Evolutionary conservation across 345 rosid species (phyloP), one percentile per base, ranked within the genome.

Genomic region (Camelina laxa): DNA sequence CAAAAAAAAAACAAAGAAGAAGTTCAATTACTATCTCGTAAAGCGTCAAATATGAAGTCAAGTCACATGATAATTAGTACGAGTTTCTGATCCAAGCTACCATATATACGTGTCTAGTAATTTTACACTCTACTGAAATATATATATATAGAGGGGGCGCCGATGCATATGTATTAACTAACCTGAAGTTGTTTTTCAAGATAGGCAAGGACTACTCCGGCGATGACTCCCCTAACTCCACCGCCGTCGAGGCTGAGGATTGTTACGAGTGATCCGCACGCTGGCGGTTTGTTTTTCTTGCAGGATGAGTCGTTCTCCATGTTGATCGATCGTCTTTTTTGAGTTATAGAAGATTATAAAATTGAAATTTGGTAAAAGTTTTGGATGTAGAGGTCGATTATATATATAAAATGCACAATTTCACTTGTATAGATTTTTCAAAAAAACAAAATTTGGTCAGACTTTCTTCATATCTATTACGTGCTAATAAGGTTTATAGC

Each of bases 101-200:
- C 38, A 14, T 55, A 22, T 22, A 9, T 55, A 9, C 17, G 1
- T n/a, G 15, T 0, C 16, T 55, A 60, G 65, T 36, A 33, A 59
- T 10, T 13, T 42, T 17, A 7, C 22, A 10, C 15, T 38, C 15
- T 61, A 41, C 36, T 24, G 21, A 27, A 44, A 24, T 9, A 68
- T 9, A 15, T 22, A 24, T 11, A 1, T 0, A 27, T 4, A 27
- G 30, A 4, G 30, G 30, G 27, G 30, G 5, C 5, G 30, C 30
- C 30, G 30, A 27, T 27, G 30, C 30, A 27, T 4, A 27, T 27
- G 30, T 27, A 27, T 6, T 1, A 33, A 90, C 97, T n/a, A 50
- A 90, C 97, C 97, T 91, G 95, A 78, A 91, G 91, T 62, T 91
- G 80, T 49, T 88, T 84, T 73, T 91, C 93, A n/a, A 91, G 93